These are phyloP conservation scores for Uronychia setigera DNA, from an alignment of 73 alveolate species.

Conservation along the genomic window DNA sequence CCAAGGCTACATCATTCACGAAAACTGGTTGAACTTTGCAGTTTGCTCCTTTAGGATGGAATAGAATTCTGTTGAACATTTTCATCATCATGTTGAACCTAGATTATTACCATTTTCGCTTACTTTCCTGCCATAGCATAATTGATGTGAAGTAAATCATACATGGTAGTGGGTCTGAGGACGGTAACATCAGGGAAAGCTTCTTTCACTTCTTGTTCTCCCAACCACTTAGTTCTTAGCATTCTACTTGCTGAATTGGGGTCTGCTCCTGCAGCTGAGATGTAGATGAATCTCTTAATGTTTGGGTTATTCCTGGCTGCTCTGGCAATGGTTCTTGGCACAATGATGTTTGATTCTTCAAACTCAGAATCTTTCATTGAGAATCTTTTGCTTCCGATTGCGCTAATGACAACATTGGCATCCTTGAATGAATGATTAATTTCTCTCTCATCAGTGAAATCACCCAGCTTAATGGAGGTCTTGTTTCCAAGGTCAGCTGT, in stretches of 20 bases:
- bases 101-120: slow-evolving; percentile 11
- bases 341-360: slow-evolving; percentile 57
- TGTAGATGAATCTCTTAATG: slow-evolving; percentile 57
- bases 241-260: slow-evolving; percentile 61
- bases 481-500: slow-evolving; percentile 62
- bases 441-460: slow-evolving; percentile 60
- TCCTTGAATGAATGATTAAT: slow-evolving; percentile 44
- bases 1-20: slow-evolving; percentile 59
- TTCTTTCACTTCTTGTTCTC: slow-evolving; percentile 65
- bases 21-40: slow-evolving; percentile 50
- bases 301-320: slow-evolving; percentile 47
- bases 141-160: slow-evolving; percentile 31
- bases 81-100: slow-evolving; percentile 40
- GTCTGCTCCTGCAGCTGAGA: slow-evolving; percentile 78
- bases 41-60: slow-evolving; percentile 41
- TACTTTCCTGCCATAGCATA: slow-evolving; percentile 49
- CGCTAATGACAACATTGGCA: slow-evolving; percentile 50
- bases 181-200: slow-evolving; percentile 63
- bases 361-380: slow-evolving; percentile 36
- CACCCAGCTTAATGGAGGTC: slow-evolving; percentile 40
- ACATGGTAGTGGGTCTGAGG: slow-evolving; percentile 55
- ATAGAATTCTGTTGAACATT: slow-evolving; percentile 63
- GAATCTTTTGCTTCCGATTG: slow-evolving; percentile 42
- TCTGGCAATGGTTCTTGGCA: slow-evolving; percentile 62
- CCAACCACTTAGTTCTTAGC: slow-evolving; percentile 72